Evolutionary conservation across 768 basidiomycete genomes (phyloP), one percentile per base, ranked within the genome.

Genomic region (Tylopilus subfusipes): DNA sequence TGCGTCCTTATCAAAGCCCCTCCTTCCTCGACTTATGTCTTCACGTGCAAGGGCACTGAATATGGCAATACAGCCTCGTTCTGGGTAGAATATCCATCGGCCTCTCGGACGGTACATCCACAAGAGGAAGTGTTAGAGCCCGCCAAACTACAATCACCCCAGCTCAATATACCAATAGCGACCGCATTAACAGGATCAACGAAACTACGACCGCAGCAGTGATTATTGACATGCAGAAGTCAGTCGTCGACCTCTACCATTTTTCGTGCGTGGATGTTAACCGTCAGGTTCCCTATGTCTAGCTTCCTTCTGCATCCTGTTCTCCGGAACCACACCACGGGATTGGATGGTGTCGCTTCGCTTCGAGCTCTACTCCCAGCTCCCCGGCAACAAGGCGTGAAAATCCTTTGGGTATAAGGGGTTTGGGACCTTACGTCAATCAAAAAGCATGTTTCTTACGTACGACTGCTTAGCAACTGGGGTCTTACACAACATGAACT

Each of bases 181-280:
- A 76, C 21, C 75, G 83, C 22, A 72, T 68, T 19, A 68, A 86
- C 44, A 73, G 84, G 47, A 69, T 85, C 25, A 73, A 80, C 59
- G 76, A 73, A 31, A 68, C 75, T 29, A 68, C 73, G 45, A 79
- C 76, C 18, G 85, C 84, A 11, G 67, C 82, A 50, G 79, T 86
- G n/a, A 74, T 87, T 19, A 77, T 86, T 48, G 86, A 86, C 62
- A 87, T 88, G 86, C 86, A 87, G 65, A 88, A 86, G 85, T 85
- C 62, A 55, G 75, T 57, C n/a, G 18, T 34, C 31, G n/a, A 24
- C 43, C 44, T 29, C 8, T n/a, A 19, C 21, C 30, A 10, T 42
- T 16, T 25, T 21, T 27, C 8, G 27, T 59, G 14, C 9, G n/a
- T 42, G 14, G 29, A 50, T 43, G 49, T 19, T 38, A n/a, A 38